Evolutionary conservation across 805 yeast genomes (phyloP).

Genomic region (Nakazawaea sp.): DNA sequence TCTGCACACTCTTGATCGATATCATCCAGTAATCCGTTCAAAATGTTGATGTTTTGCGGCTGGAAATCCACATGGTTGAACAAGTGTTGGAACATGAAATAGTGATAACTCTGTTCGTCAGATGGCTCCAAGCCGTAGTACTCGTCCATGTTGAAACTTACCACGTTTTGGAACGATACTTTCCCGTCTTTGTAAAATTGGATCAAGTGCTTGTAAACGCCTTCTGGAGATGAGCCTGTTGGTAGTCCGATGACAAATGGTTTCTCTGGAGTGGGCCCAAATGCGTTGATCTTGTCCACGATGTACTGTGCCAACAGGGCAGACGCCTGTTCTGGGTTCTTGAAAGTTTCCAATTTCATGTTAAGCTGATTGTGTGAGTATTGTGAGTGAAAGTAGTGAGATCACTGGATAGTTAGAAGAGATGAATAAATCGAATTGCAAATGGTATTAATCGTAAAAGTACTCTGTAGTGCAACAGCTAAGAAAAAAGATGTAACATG

Average conservation of each 20-base stretch:
- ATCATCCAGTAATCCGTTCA: constrained; percentile 44
- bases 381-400: neutral
- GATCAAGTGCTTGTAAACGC: constrained; percentile 40
- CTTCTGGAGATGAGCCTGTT: constrained; percentile 57
- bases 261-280: constrained; percentile 33
- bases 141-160: constrained; percentile 59
- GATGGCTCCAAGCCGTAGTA: constrained; percentile 42
- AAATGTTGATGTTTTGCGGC: constrained; percentile 42
- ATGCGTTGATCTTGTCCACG: constrained; percentile 33
- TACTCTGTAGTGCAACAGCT: neutral
- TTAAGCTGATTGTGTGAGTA: neutral
- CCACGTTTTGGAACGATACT: constrained; percentile 43
- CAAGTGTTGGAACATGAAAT: constrained; percentile 49
- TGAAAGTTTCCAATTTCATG: constrained; percentile 22
- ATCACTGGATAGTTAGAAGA: neutral
- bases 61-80: constrained; percentile 52
- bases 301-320: constrained; percentile 38
- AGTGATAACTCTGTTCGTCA: constrained; percentile 46
- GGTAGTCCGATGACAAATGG: constrained; percentile 56
- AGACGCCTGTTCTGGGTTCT: constrained; percentile 33
- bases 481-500: neutral
- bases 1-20: constrained; percentile 36
- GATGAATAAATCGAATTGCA: neutral
- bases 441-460: neutral
- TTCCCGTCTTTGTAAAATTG: constrained; percentile 33